These are phyloP conservation scores for Angophora floribunda DNA, from an alignment of 345 rosid species.

Conservation along the genomic window DNA sequence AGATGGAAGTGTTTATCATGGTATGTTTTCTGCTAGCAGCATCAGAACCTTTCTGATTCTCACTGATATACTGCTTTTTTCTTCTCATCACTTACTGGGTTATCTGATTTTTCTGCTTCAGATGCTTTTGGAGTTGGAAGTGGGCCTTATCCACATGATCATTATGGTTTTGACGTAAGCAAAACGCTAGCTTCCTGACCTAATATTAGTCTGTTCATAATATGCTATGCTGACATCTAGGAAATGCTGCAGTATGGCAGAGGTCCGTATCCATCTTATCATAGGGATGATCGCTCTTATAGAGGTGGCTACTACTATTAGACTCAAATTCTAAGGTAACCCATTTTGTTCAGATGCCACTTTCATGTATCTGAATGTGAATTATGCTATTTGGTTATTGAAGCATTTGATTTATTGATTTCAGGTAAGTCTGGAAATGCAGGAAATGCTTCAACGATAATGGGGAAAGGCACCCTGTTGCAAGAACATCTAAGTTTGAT, in stretches of 20 bases:
- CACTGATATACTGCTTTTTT: background rate
- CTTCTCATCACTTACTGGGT: background rate
- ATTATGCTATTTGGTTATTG: background rate
- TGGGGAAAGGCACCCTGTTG: slow-evolving; percentile 15
- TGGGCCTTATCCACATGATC: slow-evolving; percentile 29
- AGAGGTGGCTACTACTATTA: slow-evolving; percentile 38
- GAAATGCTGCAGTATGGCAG: slow-evolving; percentile 24
- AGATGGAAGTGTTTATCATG: slow-evolving; percentile 29
- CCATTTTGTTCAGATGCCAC: background rate
- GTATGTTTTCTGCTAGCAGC: slow-evolving; percentile 8
- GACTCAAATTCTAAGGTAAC: background rate
- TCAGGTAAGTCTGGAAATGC: slow-evolving; percentile 28
- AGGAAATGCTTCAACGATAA: slow-evolving; percentile 10
- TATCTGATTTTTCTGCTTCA: slow-evolving; percentile 12
- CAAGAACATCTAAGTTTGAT: background rate
- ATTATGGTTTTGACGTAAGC: slow-evolving; percentile 43
- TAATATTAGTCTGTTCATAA: background rate
- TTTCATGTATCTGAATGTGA: background rate
- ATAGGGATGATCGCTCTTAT: slow-evolving; percentile 23
- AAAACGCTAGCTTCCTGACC: background rate
- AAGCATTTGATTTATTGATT: background rate
- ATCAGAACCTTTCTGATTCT: background rate
- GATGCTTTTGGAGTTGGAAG: slow-evolving; percentile 25
- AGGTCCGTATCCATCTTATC: slow-evolving; percentile 24
- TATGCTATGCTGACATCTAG: background rate